These are phyloP conservation scores for Monosiga brevicollis DNA, from an alignment of 78 protist species.

Conservation along the genomic window DNA sequence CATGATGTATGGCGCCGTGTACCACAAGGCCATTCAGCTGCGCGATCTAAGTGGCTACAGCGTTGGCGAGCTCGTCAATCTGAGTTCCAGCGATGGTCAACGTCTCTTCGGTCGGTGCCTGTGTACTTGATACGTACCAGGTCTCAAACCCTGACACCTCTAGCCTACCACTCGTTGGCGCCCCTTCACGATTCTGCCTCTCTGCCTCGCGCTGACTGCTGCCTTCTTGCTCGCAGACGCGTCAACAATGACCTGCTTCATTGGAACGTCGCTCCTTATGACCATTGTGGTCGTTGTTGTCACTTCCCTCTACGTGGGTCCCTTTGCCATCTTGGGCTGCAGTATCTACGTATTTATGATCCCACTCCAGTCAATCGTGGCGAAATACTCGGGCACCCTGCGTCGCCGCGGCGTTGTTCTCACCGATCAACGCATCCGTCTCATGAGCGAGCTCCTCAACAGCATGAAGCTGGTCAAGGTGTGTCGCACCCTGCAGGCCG, in stretches of 20 bases:
- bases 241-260: no score
- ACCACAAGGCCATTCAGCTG: conserved; percentile 2
- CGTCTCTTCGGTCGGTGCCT: background rate
- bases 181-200: no score
- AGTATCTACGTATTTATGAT: background rate
- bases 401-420: background rate
- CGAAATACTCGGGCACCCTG: no score
- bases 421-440: conserved; percentile 5
- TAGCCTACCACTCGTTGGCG: no score
- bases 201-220: no score
- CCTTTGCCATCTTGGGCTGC: background rate
- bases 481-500: no score
- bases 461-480: conserved; percentile 9
- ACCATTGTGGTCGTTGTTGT: no score
- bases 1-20: background rate
- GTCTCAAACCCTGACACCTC: no score
- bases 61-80: background rate
- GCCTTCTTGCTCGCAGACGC: no score
- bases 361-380: background rate
- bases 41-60: background rate
- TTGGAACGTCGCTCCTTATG: no score
- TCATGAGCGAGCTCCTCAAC: background rate
- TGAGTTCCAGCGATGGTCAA: background rate
- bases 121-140: no score
- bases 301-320: background rate